A percentile compares a stretch with the other conserved stretches of the same genome.
Conservation (phyloP, 2,329 filamentous ascomycete species). For the Aureobasidium leucospermi region DNA sequence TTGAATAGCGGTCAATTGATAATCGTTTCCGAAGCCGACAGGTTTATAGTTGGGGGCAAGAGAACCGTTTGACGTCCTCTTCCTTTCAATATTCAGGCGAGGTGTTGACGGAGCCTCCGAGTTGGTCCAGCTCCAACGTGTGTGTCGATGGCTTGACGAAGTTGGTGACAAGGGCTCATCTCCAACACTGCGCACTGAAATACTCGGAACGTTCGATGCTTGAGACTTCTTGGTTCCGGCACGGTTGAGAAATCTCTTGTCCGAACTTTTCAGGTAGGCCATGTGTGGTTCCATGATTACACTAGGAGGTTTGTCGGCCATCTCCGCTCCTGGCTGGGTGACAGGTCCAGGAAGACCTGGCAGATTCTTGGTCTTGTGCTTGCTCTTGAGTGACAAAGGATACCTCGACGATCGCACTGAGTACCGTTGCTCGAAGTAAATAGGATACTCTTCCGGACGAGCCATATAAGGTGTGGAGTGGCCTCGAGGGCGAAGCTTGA, state of each 20-base stretch:
- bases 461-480: neutral
- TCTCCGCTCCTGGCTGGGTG: slow-evolving; percentile 8
- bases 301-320: slow-evolving; percentile 2
- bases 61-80: neutral
- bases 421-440: slow-evolving; percentile 17
- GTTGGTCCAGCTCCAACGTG: slow-evolving; percentile 25
- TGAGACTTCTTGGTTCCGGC: neutral
- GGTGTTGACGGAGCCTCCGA: slow-evolving; percentile 24
- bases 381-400: slow-evolving; percentile 4
- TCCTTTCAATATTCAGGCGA: slow-evolving; percentile 16
- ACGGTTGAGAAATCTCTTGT: slow-evolving; percentile 5
- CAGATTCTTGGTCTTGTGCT: neutral
- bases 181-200: slow-evolving; percentile 6
- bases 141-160: neutral
- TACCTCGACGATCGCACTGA: slow-evolving; percentile 15
- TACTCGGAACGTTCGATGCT: slow-evolving; percentile 2
- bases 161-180: neutral
- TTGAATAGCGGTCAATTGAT: neutral
- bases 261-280: slow-evolving; percentile 1
- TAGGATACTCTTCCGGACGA: slow-evolving; percentile 5
- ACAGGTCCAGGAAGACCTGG: slow-evolving; percentile 1
- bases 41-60: slow-evolving; percentile 5
- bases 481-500: slow-evolving; percentile 15
- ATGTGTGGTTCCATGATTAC: slow-evolving; percentile 12
- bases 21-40: slow-evolving; percentile 5